These are phyloP conservation scores for Tuber microsphaerosporum DNA, from an alignment of 495 filamentous ascomycete genomes.

Conservation along the genomic window DNA sequence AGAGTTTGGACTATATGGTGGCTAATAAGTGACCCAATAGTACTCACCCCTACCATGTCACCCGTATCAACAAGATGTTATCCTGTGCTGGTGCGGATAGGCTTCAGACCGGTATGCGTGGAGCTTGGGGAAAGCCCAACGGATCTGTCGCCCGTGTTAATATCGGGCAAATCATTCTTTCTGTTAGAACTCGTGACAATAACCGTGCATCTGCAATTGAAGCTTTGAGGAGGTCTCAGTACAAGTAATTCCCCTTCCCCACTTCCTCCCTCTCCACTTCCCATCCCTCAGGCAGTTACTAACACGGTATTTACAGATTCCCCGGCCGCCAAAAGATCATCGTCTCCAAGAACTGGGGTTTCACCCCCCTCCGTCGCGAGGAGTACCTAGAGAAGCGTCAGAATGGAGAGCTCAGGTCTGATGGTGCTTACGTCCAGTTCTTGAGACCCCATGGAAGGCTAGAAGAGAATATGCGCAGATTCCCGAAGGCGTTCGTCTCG, in stretches of 20 bases:
- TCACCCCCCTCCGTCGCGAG: constrained; percentile 90
- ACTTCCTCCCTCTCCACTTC: neutral
- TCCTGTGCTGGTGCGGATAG: constrained; percentile 98
- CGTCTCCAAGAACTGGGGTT: constrained; percentile 98
- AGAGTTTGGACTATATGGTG: neutral
- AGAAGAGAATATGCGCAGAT: constrained; percentile 75
- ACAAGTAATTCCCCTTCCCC: constrained; percentile 55
- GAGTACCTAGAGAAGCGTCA: constrained; percentile 88
- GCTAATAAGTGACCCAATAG: constrained; percentile 41
- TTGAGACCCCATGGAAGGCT: constrained; percentile 78
- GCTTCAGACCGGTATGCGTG: constrained; percentile 98
- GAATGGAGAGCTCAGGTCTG: constrained; percentile 76
- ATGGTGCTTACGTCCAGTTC: constrained; percentile 98
- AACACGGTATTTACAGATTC: constrained; percentile 49
- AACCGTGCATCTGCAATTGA: constrained; percentile 85
- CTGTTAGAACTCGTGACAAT: constrained; percentile 84
- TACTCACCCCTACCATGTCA: constrained; percentile 95
- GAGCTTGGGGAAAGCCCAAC: constrained; percentile 97
- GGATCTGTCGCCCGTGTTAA: constrained; percentile 94
- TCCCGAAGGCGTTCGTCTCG: constrained; percentile 75
- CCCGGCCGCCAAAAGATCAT: constrained; percentile 99
- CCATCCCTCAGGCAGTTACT: neutral
- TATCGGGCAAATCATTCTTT: constrained; percentile 95
- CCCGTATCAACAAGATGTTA: constrained; percentile 99
- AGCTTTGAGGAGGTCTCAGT: constrained; percentile 94